Percentiles rank a stretch among this genome's conserved stretches.
Conservation (phyloP, 495 filamentous ascomycete species). For the Aspergillus steynii region DNA sequence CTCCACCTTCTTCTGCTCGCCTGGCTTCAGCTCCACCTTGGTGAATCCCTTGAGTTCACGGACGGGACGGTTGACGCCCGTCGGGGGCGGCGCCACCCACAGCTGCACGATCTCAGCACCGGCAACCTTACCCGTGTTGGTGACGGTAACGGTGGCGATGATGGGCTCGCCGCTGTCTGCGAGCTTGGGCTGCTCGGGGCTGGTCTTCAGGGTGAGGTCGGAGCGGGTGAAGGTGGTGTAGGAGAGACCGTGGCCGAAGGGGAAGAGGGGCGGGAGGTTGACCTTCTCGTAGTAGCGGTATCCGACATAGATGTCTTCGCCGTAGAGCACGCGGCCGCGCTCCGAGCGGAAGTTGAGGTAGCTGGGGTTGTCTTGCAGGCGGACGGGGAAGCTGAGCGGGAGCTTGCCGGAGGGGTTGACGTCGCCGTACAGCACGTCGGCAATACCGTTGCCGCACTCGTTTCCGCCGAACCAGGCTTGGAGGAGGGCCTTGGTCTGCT, state of each 20-base stretch:
- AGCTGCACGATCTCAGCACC: slow-evolving; percentile 81
- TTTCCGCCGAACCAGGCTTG: slow-evolving; percentile 74
- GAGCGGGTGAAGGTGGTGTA: slow-evolving; percentile 77
- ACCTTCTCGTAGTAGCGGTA: slow-evolving; percentile 80
- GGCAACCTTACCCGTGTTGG: slow-evolving; percentile 62
- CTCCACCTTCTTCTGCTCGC: slow-evolving; percentile 67
- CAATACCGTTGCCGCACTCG: slow-evolving; percentile 66
- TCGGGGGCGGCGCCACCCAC: slow-evolving; percentile 62
- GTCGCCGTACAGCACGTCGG: slow-evolving; percentile 55
- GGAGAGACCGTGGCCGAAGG: slow-evolving; percentile 81
- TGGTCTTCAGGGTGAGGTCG: slow-evolving; percentile 50
- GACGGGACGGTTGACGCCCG: slow-evolving; percentile 62
- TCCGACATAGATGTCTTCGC: slow-evolving; percentile 79
- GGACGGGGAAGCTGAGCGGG: slow-evolving; percentile 63
- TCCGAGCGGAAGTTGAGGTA: slow-evolving; percentile 81
- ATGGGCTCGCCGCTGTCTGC: slow-evolving; percentile 48
- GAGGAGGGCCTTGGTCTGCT: slow-evolving; percentile 64
- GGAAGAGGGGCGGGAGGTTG: slow-evolving; percentile 65
- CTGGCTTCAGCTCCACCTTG: slow-evolving; percentile 69
- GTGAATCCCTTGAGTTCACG: slow-evolving; percentile 80
- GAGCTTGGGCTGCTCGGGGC: slow-evolving; percentile 30
- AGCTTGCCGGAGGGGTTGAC: slow-evolving; percentile 60
- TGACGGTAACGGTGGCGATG: slow-evolving; percentile 63
- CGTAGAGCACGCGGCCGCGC: slow-evolving; percentile 72
- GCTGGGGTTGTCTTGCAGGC: slow-evolving; percentile 70